Conservation (phyloP, 2,329 filamentous ascomycete genomes). For the Hypomyces perniciosus region DNA sequence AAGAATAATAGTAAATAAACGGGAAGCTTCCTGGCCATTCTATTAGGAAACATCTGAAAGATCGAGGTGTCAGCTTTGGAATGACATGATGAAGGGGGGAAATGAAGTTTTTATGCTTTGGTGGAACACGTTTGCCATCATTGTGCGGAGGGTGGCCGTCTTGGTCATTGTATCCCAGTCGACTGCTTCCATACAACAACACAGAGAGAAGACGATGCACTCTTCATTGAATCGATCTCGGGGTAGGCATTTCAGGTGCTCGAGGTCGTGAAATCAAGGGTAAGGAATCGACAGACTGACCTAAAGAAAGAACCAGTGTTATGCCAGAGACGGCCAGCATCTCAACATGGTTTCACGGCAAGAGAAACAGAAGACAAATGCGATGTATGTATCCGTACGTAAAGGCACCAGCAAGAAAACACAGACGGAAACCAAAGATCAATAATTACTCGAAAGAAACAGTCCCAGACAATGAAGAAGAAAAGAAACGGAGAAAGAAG, state of each 20-base stretch:
- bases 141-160: too few species aligned
- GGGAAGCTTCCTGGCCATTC: slow-evolving; percentile 36
- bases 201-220: too few species aligned
- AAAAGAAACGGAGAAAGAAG: slow-evolving; percentile 14
- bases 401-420: slow-evolving; percentile 3
- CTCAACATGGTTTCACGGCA: slow-evolving; percentile 25
- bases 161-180: too few species aligned
- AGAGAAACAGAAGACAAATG: slow-evolving; percentile 1
- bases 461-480: background rate
- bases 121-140: too few species aligned
- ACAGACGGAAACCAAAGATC: background rate
- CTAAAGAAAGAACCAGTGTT: slow-evolving; percentile 13
- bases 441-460: slow-evolving; percentile 1
- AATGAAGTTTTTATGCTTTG: background rate
- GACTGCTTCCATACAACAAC: too few species aligned
- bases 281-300: slow-evolving; percentile 7
- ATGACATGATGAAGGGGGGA: background rate
- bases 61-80: slow-evolving; percentile 1
- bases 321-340: slow-evolving; percentile 27
- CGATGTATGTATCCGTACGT: background rate
- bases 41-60: slow-evolving; percentile 37
- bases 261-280: background rate
- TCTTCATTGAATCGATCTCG: too few species aligned
- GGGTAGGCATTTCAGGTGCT: too few species aligned
- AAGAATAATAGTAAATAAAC: slow-evolving; percentile 26